Evolutionary conservation across 345 rosid species (phyloP), one percentile per base, ranked within the genome.

Genomic region (Salix koriyanagi): DNA sequence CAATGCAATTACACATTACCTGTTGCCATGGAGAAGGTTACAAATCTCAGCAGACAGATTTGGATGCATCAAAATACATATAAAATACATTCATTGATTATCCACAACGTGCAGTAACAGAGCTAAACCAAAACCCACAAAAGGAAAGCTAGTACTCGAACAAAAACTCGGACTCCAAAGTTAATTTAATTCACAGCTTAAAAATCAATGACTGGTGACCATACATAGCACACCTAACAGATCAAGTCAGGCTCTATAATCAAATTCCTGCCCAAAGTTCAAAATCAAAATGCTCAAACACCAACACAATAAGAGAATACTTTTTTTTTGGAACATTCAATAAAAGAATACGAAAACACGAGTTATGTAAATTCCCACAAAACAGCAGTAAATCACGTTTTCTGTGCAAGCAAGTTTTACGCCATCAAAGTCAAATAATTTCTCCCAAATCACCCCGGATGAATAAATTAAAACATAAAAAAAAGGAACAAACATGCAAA

Each of bases 1-100:
- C 48, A 26, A 66, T 52, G 54, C 58, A 72, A 73, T 69, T 76
- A 37, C 73, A 69, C 83, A 84, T 83, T 73, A 85, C 79, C 88
- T 82, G 81, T 73, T 9, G 70, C 7, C 60, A 10, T 21, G 62
- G 19, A 77, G 10, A 14, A 26, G 18, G 50, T 21, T 18, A 69
- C 70, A 7, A 68, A 73, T 67, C 77, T 71, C 65, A 37, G 61
- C 10, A 9, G 0, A 71, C 62, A 74, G 0, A 62, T 21, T 60
- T 7, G 60, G 41, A 15, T 69, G 37, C 73, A 76, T 11, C 62
- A 58, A 58, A 76, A 39, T 41, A 56, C 23, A 37, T 9, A 25
- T 16, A 21, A 52, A 6, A 75, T n/a, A n/a, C 58, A 16, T 6
- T 16, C 44, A 34, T 5, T 36, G 7, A 75, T 41, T 50, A 26